phyloP scores from a whole-genome alignment of 2,329 filamentous ascomycete genomes.

The Microdochium nivale region DNA sequence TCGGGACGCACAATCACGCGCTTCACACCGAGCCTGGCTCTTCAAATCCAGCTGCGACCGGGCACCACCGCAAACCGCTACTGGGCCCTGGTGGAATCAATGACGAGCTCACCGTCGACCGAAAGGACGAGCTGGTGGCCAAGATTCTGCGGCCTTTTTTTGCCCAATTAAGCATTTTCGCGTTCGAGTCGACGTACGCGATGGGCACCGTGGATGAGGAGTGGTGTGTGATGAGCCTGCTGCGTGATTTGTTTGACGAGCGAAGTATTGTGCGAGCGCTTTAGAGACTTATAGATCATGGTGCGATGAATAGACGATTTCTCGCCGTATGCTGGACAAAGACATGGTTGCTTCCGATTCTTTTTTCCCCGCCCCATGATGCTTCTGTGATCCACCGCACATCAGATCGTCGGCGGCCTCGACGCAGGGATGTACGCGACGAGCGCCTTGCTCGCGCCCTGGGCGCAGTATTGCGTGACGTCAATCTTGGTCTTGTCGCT shows the following conservation, averaged over 20 bases:
- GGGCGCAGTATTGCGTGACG: conserved; percentile 85
- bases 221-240: conserved; percentile 51
- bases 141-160: conserved; percentile 83
- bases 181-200: conserved; percentile 87
- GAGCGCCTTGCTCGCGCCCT: conserved; percentile 77
- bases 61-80: conserved; percentile 33
- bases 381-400: too few relatives aligned
- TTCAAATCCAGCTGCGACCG: conserved; percentile 20
- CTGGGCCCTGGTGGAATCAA: conserved; percentile 43
- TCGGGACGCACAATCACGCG: background rate
- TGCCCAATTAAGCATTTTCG: conserved; percentile 81
- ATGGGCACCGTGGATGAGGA: conserved; percentile 64
- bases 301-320: background rate
- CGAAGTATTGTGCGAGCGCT: conserved; percentile 54
- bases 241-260: conserved; percentile 76
- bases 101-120: conserved; percentile 48
- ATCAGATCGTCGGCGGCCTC: background rate
- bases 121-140: conserved; percentile 61
- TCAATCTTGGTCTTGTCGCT: conserved; percentile 46
- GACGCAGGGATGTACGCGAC: conserved; percentile 43
- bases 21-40: conserved; percentile 1
- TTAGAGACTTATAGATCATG: conserved; percentile 18
- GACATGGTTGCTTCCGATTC: too few relatives aligned
- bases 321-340: background rate
- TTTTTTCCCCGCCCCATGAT: too few relatives aligned